Conservation (phyloP, 305 asterid genomes). For the Fraxinus sp. region DNA sequence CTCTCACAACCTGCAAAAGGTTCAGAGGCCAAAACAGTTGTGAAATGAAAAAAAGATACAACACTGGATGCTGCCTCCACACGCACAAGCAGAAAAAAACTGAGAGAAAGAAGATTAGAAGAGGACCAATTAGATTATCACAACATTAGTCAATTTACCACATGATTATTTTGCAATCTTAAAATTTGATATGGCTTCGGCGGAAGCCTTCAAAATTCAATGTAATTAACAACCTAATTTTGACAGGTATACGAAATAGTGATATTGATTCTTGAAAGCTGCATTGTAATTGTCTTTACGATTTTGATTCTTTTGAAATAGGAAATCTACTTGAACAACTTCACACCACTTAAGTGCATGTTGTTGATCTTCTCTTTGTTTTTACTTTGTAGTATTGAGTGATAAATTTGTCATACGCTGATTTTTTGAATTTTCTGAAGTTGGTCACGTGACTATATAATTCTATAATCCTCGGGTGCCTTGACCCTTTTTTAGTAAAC, state of each 20-base stretch:
- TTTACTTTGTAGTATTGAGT: neutral
- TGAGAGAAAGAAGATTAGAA: neutral
- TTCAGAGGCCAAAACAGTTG: neutral
- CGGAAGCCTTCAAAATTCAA: neutral
- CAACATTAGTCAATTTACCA: neutral
- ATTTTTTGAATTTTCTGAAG: neutral
- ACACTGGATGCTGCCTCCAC: neutral
- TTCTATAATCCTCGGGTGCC: neutral
- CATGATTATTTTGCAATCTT: neutral
- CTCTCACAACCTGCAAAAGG: neutral
- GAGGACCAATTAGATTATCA: neutral
- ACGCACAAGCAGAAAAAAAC: neutral
- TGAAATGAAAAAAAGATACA: neutral
- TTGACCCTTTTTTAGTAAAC: neutral
- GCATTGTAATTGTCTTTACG: neutral
- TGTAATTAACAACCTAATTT: neutral
- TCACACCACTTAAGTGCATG: neutral
- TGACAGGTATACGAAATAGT: neutral
- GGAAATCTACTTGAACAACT: neutral
- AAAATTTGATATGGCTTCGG: neutral
- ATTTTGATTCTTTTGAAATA: neutral
- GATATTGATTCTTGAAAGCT: neutral
- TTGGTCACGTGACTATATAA: neutral
- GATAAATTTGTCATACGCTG: neutral
- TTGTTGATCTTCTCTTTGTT: neutral